Conservation (phyloP, 331 rosid species). For the Malus hybrid region DNA sequence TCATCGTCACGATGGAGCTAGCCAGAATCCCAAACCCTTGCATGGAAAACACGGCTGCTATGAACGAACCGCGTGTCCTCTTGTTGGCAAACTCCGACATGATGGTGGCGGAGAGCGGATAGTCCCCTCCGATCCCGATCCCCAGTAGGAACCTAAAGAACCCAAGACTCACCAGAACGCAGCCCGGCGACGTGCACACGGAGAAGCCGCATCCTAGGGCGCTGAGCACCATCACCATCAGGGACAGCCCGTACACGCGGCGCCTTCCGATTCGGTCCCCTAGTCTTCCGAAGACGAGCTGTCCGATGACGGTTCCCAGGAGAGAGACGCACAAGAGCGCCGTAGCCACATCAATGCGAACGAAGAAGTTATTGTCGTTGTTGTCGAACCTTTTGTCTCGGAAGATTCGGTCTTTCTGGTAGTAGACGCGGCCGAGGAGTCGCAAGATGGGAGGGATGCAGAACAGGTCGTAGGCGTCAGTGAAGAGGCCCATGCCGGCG, state of each 20-base stretch:
- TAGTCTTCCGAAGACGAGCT: constrained; percentile 46
- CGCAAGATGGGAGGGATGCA: constrained; percentile 48
- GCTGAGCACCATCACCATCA: constrained; percentile 45
- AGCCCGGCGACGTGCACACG: constrained; percentile 28
- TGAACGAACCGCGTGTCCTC: constrained; percentile 65
- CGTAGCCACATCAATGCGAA: constrained; percentile 21
- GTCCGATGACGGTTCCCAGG: constrained; percentile 48
- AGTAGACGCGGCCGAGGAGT: constrained; percentile 47
- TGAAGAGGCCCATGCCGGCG: constrained; percentile 89
- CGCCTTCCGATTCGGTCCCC: constrained; percentile 61
- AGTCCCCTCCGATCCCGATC: constrained; percentile 71
- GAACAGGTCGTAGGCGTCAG: constrained; percentile 72
- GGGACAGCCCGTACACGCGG: constrained; percentile 45
- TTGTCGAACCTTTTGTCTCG: neutral
- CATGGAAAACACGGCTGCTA: constrained; percentile 78
- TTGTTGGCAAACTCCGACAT: constrained; percentile 85
- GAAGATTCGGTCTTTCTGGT: neutral
- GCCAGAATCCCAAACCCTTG: constrained; percentile 76
- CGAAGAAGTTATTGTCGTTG: neutral
- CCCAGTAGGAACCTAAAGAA: constrained; percentile 62
- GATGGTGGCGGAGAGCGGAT: constrained; percentile 67
- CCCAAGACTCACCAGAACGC: constrained; percentile 45
- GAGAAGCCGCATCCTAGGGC: constrained; percentile 62
- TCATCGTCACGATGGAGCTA: constrained; percentile 41
- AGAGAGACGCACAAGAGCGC: constrained; percentile 34